Conservation (phyloP, 108 stramenopile species). For the Phaeodactylum tricornutum region DNA sequence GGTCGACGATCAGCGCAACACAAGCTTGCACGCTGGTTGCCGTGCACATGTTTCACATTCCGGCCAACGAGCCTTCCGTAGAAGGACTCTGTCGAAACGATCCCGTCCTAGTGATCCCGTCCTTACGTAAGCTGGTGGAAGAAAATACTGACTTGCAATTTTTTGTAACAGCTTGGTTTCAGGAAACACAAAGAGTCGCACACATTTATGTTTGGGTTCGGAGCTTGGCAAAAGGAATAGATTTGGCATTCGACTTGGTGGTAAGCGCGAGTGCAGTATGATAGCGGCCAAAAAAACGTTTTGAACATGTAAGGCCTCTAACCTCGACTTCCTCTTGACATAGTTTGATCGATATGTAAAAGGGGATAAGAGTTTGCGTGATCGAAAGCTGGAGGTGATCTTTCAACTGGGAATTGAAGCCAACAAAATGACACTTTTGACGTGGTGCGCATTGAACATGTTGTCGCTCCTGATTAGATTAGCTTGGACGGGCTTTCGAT, state of each 20-base stretch:
- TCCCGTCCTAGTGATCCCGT: conserved; percentile 46
- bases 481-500: no score
- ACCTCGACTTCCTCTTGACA: no score
- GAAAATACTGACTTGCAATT: conserved; percentile 51
- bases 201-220: conserved; percentile 37
- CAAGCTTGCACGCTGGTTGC: conserved; percentile 56
- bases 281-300: no score
- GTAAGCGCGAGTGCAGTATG: no score
- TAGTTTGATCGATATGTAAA: conserved; percentile 31
- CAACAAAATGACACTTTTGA: no score
- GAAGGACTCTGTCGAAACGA: conserved; percentile 20
- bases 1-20: conserved; percentile 22
- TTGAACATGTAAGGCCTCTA: no score
- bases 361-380: conserved; percentile 18
- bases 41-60: conserved; percentile 28
- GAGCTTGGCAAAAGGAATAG: conserved; percentile 48
- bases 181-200: conserved; percentile 9
- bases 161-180: conserved; percentile 25
- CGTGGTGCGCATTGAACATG: no score
- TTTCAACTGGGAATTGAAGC: no score
- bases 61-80: no score
- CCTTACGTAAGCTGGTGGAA: conserved; percentile 33
- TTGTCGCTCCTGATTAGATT: no score
- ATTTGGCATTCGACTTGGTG: conserved; percentile 39
- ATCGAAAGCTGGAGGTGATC: conserved; percentile 31